Evolutionary conservation across 1,139 yeast species (phyloP).

Genomic region (Zygoascus meyerae): DNA sequence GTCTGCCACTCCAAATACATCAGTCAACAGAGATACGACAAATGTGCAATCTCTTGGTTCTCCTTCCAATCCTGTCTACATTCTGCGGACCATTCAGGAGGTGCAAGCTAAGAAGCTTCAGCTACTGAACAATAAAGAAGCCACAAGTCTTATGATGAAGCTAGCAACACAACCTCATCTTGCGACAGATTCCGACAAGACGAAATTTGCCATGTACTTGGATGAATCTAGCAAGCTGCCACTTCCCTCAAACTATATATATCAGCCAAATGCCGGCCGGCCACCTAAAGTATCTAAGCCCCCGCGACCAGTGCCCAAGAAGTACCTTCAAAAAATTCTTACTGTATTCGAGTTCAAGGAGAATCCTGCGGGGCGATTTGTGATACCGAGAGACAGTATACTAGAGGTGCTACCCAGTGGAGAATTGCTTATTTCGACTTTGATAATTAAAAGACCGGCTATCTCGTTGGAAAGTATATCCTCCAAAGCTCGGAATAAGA

Average conservation of each 20-base stretch:
- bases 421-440: slow-evolving; percentile 59
- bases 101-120: slow-evolving; percentile 9
- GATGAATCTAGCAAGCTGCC: slow-evolving; percentile 4
- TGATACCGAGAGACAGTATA: slow-evolving; percentile 69
- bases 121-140: slow-evolving; percentile 8
- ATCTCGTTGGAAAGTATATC: slow-evolving; percentile 25
- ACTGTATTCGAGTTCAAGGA: slow-evolving; percentile 81
- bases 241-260: slow-evolving; percentile 7
- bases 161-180: slow-evolving; percentile 7
- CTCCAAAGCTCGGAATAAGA: slow-evolving; percentile 28
- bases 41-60: not conserved
- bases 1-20: not conserved
- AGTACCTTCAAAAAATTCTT: slow-evolving; percentile 48
- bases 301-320: slow-evolving; percentile 15
- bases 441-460: slow-evolving; percentile 43
- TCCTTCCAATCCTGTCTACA: not conserved
- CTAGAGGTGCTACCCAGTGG: slow-evolving; percentile 52
- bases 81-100: slow-evolving; percentile 8
- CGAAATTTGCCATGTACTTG: slow-evolving; percentile 1
- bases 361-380: slow-evolving; percentile 66
- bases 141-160: slow-evolving; percentile 8
- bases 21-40: not conserved
- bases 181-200: slow-evolving; percentile 8
- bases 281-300: slow-evolving; percentile 5
- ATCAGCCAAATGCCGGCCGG: slow-evolving; percentile 7